Base-by-base conservation (phyloP, 305 asterid species). In the Petunia hybrid region DNA sequence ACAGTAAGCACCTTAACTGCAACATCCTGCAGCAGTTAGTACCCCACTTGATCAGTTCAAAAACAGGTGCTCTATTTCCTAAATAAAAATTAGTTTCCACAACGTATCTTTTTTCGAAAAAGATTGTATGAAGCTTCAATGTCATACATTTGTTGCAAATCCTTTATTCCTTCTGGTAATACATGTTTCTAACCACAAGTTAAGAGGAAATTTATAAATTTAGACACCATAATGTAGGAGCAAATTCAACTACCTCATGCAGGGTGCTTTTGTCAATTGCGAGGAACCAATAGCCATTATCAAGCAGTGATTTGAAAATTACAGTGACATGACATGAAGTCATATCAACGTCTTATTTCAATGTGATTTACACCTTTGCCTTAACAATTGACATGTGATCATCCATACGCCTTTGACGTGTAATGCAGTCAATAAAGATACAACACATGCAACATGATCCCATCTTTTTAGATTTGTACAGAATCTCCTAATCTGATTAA, bases 1-100 rank as follows among this genome's bases (percentile, higher is more conserved):
- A 88, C 31, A 4, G 87, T 88, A 62, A 96, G 90, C 80, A 94
- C 93, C 88, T 96, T 96, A 42, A 94, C 97, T 31, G 99, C 99
- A 80, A 95, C 99, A 85, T 95, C 99, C 99, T 95, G 93, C 83
- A 83, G 82, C 16, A 41, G 78, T 57, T 8, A 51, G 75, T 74
- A 53, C 64, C 78, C 45, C 51, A 36, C 31, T 35, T 5, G 31
- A 60, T 81, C 62, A 84, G 84, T 69, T 62, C 4, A 36, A 74
- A 64, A 80, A 14, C 48, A 10, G 35, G 56, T 22, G 7, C 48
- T 39, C 31, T 7, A n/a, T 53, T 74, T 53, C 64, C 31, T 16
- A 66, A 46, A 2, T 43, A 39, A 41, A 13, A 59, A 39, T 9
- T 35, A 57, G n/a, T 62, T 13, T 12, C 78, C 74, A 6, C 56